A percentile compares a stretch with the other conserved stretches of the same genome.
Evolutionary conservation across 345 rosid genomes (phyloP).

Genomic region (Camelina neglecta): DNA sequence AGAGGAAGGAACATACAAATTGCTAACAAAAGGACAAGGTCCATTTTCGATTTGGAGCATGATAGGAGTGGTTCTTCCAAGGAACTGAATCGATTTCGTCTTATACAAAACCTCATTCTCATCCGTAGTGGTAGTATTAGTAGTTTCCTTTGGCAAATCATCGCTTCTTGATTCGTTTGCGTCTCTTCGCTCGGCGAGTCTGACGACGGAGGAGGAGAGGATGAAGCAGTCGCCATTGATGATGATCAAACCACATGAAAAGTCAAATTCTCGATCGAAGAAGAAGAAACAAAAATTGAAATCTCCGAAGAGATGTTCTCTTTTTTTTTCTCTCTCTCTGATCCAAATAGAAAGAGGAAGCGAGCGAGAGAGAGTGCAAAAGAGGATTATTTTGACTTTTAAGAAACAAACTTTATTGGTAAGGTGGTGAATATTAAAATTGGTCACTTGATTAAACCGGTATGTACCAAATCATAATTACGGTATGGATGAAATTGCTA

Average conservation of each 20-base stretch:
- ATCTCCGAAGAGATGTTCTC: neutral
- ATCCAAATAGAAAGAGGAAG: constrained; percentile 35
- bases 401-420: constrained; percentile 11
- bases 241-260: too few species aligned
- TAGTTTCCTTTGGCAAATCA: constrained; percentile 33
- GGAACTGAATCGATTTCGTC: constrained; percentile 82
- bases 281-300: constrained; percentile 23
- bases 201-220: constrained; percentile 36
- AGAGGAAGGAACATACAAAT: constrained; percentile 61
- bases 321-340: constrained; percentile 14
- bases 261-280: constrained; percentile 31
- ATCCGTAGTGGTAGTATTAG: neutral
- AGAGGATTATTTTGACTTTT: constrained; percentile 3
- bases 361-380: constrained; percentile 17
- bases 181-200: constrained; percentile 43
- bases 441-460: constrained; percentile 15
- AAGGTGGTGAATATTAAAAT: neutral
- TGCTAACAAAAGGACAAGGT: constrained; percentile 95
- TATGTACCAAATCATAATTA: constrained; percentile 10
- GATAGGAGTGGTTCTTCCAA: constrained; percentile 85
- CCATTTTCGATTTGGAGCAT: constrained; percentile 97
- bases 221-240: constrained; percentile 39
- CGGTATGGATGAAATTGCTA: neutral
- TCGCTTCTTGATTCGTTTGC: constrained; percentile 39
- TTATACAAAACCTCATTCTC: constrained; percentile 58